Evolutionary conservation across 495 filamentous ascomycete species (phyloP).

Genomic region (Aspergillus bertholletiae): DNA sequence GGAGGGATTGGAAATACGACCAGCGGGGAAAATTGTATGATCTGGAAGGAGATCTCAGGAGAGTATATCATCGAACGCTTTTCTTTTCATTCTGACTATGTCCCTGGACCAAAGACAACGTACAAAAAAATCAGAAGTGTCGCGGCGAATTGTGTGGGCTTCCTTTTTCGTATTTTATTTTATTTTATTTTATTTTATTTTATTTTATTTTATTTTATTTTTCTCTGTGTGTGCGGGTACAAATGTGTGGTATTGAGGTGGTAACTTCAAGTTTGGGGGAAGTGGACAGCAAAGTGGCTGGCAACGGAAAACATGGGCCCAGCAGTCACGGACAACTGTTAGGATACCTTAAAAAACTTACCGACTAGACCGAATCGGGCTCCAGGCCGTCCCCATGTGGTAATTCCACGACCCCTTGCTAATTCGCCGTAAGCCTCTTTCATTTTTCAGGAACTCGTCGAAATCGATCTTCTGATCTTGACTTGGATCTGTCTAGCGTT

Average conservation of each 20-base stretch:
- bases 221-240: background rate
- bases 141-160: background rate
- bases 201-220: background rate
- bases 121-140: too few relatives aligned
- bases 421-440: conserved; percentile 23
- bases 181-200: background rate
- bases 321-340: background rate
- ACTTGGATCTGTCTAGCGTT: conserved; percentile 26
- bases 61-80: too few relatives aligned
- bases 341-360: background rate
- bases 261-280: too few relatives aligned
- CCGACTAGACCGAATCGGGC: background rate
- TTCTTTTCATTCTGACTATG: too few relatives aligned
- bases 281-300: too few relatives aligned
- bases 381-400: too few relatives aligned
- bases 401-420: conserved; percentile 20
- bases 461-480: conserved; percentile 24
- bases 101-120: too few relatives aligned
- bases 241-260: background rate
- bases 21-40: too few relatives aligned
- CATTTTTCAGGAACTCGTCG: conserved; percentile 21
- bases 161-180: background rate
- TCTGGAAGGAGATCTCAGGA: too few relatives aligned
- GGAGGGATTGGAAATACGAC: background rate
- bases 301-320: background rate